Conservation (phyloP, 164 flowering plant genomes). For the Cinnamomum chago region DNA sequence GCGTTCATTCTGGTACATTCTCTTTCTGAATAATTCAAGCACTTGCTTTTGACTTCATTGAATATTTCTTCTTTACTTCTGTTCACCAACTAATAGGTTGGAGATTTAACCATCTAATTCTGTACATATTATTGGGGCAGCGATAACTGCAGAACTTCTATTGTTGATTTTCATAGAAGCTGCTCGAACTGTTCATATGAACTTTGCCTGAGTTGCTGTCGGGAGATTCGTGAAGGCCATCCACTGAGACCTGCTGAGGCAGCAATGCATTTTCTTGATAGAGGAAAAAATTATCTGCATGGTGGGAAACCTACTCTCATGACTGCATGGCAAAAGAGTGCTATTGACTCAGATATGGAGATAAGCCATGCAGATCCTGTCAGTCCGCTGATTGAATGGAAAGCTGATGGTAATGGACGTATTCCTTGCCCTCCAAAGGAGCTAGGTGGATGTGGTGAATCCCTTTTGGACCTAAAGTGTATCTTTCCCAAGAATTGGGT, state of each 20-base stretch:
- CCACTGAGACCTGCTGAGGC: constrained; percentile 32
- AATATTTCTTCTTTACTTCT: not conserved
- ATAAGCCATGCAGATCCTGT: constrained; percentile 2
- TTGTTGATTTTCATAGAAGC: constrained; percentile 74
- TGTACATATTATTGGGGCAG: constrained; percentile 25
- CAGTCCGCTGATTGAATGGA: constrained; percentile 31
- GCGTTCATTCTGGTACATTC: constrained; percentile 68
- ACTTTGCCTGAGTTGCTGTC: constrained; percentile 73
- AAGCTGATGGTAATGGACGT: constrained; percentile 33
- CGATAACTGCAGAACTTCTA: constrained; percentile 81
- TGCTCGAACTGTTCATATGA: constrained; percentile 74
- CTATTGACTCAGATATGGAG: too few relatives aligned
- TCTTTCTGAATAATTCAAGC: not conserved
- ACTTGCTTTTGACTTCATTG: not conserved
- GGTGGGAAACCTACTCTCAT: constrained; percentile 54
- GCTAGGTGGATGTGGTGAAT: constrained; percentile 70
- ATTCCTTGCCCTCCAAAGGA: constrained; percentile 63
- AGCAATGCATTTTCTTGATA: constrained; percentile 29
- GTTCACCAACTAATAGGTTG: not conserved
- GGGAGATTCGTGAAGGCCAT: constrained; percentile 58
- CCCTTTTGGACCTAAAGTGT: constrained; percentile 55
- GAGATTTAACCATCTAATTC: not conserved
- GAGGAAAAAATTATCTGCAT: constrained; percentile 57
- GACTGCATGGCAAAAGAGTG: not conserved
- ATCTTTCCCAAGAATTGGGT: constrained; percentile 58